A percentile compares a stretch with the other conserved stretches of the same genome.
These are phyloP conservation scores for Gleditsia sinensis DNA, from an alignment of 306 rosid species.

Conservation along the genomic window DNA sequence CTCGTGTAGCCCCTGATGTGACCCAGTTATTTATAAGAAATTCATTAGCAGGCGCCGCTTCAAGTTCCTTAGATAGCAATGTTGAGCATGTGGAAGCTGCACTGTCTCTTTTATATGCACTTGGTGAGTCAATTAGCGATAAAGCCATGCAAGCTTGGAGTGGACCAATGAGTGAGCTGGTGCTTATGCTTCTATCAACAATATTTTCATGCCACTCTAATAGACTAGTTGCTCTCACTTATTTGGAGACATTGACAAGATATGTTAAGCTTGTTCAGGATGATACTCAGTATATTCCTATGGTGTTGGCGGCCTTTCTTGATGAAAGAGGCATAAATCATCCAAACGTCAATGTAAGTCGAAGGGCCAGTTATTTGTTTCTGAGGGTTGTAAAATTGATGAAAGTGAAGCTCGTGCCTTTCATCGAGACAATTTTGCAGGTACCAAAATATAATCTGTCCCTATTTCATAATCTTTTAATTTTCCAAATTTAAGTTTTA, in stretches of 20 bases:
- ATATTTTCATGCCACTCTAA: constrained; percentile 87
- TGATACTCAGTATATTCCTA: constrained; percentile 70
- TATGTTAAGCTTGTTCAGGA: constrained; percentile 85
- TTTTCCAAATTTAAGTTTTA: neutral
- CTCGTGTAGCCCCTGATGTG: constrained; percentile 70
- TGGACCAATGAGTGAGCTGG: constrained; percentile 73
- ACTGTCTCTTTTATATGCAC: constrained; percentile 77
- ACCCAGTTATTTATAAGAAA: constrained; percentile 75
- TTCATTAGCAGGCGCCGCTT: constrained; percentile 65
- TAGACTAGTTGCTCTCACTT: constrained; percentile 91
- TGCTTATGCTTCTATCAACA: constrained; percentile 76
- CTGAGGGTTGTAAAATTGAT: constrained; percentile 92
- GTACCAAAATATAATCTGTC: constrained; percentile 41
- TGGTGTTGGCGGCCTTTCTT: constrained; percentile 86
- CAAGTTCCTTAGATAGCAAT: constrained; percentile 65
- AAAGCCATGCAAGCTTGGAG: constrained; percentile 67
- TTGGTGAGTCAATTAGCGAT: constrained; percentile 81
- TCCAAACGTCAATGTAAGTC: constrained; percentile 74
- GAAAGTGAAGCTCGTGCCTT: constrained; percentile 87
- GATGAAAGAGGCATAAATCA: constrained; percentile 98
- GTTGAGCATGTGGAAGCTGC: constrained; percentile 95
- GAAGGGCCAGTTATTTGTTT: constrained; percentile 91
- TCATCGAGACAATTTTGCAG: constrained; percentile 87
- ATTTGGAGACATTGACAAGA: constrained; percentile 89
- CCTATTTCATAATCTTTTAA: constrained; percentile 3